Conservation (phyloP, 2,329 filamentous ascomycete species). For the Juglanconis sp. region DNA sequence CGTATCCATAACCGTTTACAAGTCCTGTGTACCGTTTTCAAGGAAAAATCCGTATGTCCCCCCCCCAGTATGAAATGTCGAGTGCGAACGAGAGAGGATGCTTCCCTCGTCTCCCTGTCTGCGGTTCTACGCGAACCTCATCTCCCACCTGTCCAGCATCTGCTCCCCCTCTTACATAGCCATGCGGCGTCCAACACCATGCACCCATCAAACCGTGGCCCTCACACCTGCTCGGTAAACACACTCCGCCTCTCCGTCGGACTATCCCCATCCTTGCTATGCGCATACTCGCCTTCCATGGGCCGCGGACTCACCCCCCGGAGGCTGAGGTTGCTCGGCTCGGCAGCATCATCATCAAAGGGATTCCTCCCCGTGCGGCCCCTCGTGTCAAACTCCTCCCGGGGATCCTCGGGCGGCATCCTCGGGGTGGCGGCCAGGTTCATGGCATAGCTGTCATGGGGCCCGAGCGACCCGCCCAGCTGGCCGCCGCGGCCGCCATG, state of each 20-base stretch:
- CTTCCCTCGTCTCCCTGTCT: background rate
- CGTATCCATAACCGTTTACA: background rate
- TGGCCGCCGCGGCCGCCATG: constrained; percentile 29
- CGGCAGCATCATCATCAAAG: constrained; percentile 65
- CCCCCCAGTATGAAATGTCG: background rate
- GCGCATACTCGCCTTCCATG: constrained; percentile 44
- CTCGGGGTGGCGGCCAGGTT: constrained; percentile 40
- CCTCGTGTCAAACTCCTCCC: constrained; percentile 27
- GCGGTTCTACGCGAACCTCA: too few species aligned
- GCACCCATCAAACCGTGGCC: background rate
- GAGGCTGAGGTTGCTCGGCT: constrained; percentile 58
- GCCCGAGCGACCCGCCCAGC: constrained; percentile 22
- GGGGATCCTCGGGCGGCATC: constrained; percentile 24
- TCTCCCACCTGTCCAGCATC: too few species aligned
- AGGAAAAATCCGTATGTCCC: background rate
- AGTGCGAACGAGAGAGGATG: background rate
- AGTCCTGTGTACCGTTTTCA: background rate
- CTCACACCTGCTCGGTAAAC: constrained; percentile 66
- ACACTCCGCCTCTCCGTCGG: constrained; percentile 67
- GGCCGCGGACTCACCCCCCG: constrained; percentile 75
- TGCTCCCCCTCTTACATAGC: too few species aligned
- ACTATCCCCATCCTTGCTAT: constrained; percentile 44
- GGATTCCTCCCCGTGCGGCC: constrained; percentile 54
- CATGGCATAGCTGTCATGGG: constrained; percentile 42
- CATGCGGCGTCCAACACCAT: background rate